Evolutionary conservation across 2,329 filamentous ascomycete species (phyloP).

Genomic region (Colletotrichum godetiae): DNA sequence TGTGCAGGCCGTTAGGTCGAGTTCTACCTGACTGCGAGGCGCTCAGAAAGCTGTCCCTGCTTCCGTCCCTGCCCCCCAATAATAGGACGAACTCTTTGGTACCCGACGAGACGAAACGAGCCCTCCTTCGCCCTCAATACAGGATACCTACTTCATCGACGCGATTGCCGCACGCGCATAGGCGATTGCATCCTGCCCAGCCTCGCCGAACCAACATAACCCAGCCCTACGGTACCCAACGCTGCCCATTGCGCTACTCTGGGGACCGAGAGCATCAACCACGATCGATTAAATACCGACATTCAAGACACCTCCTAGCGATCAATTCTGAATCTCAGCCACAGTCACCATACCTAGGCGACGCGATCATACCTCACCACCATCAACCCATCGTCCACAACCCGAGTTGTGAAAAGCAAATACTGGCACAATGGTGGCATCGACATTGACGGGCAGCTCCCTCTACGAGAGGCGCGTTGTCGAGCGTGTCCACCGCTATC

Average conservation of each 20-base stretch:
- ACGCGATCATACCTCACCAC: background rate
- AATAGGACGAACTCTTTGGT: background rate
- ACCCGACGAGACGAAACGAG: background rate
- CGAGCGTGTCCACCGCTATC: constrained; percentile 67
- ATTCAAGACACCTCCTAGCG: background rate
- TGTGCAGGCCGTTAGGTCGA: background rate
- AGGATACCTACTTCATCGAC: background rate
- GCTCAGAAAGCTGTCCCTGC: background rate
- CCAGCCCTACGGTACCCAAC: background rate
- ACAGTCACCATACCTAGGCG: background rate
- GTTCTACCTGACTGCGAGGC: background rate
- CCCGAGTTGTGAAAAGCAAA: background rate
- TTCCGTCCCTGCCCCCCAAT: background rate
- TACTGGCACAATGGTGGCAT: constrained; percentile 42
- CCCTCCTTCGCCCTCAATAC: background rate
- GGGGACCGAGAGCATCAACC: background rate
- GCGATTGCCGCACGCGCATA: background rate
- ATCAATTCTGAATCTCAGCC: background rate
- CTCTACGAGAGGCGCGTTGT: constrained; percentile 56
- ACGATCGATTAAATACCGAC: background rate
- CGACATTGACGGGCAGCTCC: constrained; percentile 54
- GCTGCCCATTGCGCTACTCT: background rate
- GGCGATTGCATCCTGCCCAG: constrained; percentile 9
- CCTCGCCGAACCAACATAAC: background rate
- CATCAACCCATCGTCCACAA: background rate